phyloP scores from a whole-genome alignment of 805 yeast species.

The Yamadazyma insecticola region DNA sequence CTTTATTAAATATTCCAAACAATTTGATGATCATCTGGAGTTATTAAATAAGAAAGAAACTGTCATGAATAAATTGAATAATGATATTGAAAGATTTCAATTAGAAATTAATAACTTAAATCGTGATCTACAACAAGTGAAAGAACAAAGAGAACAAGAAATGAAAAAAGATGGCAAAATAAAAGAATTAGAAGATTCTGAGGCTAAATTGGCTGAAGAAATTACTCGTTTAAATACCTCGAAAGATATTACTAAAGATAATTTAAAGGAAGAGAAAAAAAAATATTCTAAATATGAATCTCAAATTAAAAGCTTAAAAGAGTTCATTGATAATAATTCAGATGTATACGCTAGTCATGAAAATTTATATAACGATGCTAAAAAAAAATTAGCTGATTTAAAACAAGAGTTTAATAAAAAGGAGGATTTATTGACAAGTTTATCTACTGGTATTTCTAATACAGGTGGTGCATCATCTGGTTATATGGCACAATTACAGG shows the following conservation, averaged over 20 bases:
- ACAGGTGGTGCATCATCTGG: conserved; percentile 75
- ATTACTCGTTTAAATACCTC: conserved; percentile 67
- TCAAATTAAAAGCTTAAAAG: conserved; percentile 29
- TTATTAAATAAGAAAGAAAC: conserved; percentile 38
- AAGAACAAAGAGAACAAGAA: conserved; percentile 51
- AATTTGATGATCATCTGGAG: conserved; percentile 40
- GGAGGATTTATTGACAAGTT: conserved; percentile 75
- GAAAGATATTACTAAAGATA: conserved; percentile 53
- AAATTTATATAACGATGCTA: conserved; percentile 39
- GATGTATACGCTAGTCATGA: conserved; percentile 40
- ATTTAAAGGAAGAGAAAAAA: conserved; percentile 48
- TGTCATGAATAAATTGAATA: conserved; percentile 36
- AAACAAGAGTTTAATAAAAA: conserved; percentile 51
- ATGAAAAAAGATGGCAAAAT: conserved; percentile 55
- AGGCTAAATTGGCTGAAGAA: conserved; percentile 54
- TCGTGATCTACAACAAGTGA: conserved; percentile 55
- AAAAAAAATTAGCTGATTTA: conserved; percentile 37
- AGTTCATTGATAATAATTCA: conserved; percentile 28
- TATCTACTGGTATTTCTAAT: conserved; percentile 86
- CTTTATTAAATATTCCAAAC: conserved; percentile 41
- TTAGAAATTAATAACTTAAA: conserved; percentile 56
- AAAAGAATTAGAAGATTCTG: conserved; percentile 55
- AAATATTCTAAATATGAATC: conserved; percentile 28
- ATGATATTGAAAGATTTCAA: conserved; percentile 41
- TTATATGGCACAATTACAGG: conserved; percentile 65